Evolutionary conservation across 257 asterid species (phyloP).

Genomic region (Phtheirospermum japonicum): DNA sequence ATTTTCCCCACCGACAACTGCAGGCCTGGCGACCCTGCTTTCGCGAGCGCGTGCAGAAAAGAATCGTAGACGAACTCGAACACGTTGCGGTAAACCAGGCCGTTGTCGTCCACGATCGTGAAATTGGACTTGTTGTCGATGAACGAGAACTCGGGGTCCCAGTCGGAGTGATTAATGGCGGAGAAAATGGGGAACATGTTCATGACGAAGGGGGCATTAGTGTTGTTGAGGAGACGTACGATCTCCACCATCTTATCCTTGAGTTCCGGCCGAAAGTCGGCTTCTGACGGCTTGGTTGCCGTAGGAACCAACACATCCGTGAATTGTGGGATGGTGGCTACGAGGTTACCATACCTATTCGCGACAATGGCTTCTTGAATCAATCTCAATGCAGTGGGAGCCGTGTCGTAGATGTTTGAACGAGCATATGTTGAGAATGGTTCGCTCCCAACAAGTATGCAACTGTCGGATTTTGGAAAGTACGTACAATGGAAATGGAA

Average conservation of each 20-base stretch:
- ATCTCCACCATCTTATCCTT: conserved; percentile 28
- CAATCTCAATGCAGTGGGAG: background rate
- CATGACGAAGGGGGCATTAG: conserved; percentile 36
- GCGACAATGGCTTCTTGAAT: conserved; percentile 14
- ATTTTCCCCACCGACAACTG: conserved; percentile 39
- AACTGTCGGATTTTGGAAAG: too few species aligned
- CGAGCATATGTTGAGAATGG: conserved; percentile 15
- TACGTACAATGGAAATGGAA: too few species aligned
- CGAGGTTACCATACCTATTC: background rate
- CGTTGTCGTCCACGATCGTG: conserved; percentile 29
- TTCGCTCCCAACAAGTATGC: background rate
- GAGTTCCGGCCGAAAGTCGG: conserved; percentile 39
- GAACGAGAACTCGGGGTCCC: conserved; percentile 34
- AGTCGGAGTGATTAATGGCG: conserved; percentile 11
- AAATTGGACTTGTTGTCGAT: conserved; percentile 33
- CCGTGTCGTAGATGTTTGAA: background rate
- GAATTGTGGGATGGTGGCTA: conserved; percentile 31
- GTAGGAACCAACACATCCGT: conserved; percentile 19
- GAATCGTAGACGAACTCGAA: conserved; percentile 49
- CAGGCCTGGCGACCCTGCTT: conserved; percentile 33
- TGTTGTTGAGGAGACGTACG: conserved; percentile 1
- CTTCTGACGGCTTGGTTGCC: conserved; percentile 36
- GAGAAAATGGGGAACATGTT: conserved; percentile 42
- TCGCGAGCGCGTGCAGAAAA: conserved; percentile 33
- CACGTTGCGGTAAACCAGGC: conserved; percentile 33